Conservation (phyloP, 768 basidiomycete genomes). For the Chiua virens region DNA sequence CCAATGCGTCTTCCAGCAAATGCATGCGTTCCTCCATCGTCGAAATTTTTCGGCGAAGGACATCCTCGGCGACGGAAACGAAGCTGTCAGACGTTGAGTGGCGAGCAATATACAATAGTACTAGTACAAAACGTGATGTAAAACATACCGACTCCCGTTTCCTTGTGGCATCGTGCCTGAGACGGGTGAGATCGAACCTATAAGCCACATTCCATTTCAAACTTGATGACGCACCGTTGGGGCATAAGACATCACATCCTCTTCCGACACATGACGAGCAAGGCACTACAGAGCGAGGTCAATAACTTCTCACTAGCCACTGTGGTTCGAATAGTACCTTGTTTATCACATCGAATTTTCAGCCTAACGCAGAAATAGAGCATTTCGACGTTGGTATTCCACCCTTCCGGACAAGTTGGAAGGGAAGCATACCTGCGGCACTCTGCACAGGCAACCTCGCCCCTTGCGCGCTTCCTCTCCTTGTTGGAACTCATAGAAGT, state of each 20-base stretch:
- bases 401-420: not conserved
- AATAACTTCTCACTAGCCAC: not conserved
- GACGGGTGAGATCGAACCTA: not conserved
- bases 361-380: slow-evolving; percentile 13
- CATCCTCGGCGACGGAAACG: slow-evolving; percentile 52
- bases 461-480: slow-evolving; percentile 23
- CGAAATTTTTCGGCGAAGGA: slow-evolving; percentile 46
- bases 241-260: slow-evolving; percentile 47
- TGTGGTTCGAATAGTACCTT: slow-evolving; percentile 7
- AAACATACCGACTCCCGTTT: slow-evolving; percentile 49
- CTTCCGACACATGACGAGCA: slow-evolving; percentile 50
- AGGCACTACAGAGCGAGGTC: slow-evolving; percentile 17
- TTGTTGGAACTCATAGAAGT: slow-evolving; percentile 15
- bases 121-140: not conserved
- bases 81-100: slow-evolving; percentile 34
- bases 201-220: not conserved
- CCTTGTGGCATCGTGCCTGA: slow-evolving; percentile 54
- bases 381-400: too few species aligned
- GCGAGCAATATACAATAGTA: not conserved
- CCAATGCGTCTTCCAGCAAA: slow-evolving; percentile 54
- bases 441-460: slow-evolving; percentile 34
- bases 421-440: slow-evolving; percentile 25
- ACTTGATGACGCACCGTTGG: slow-evolving; percentile 41
- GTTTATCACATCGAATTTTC: slow-evolving; percentile 29
- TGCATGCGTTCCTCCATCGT: slow-evolving; percentile 52